Percentiles rank a stretch among this genome's conserved stretches.
phyloP scores from a whole-genome alignment of 2,329 filamentous ascomycete species.

The Fonsecaea erecta region DNA sequence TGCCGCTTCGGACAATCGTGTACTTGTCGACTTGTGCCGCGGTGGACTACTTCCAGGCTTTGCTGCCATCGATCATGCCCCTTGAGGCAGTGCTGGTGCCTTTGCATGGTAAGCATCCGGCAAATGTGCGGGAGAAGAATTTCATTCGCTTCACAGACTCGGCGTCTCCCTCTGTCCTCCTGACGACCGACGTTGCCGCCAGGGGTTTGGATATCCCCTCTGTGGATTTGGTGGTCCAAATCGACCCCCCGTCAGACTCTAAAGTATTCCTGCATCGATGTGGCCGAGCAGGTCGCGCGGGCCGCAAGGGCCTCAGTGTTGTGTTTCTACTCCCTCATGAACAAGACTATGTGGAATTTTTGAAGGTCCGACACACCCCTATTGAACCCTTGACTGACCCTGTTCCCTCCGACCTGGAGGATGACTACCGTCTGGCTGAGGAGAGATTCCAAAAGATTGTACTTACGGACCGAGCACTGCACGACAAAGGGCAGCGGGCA shows the following conservation, averaged over 20 bases:
- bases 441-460: conserved; percentile 64
- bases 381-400: conserved; percentile 68
- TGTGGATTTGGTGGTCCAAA: conserved; percentile 87
- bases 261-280: conserved; percentile 77
- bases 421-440: conserved; percentile 64
- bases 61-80: conserved; percentile 75
- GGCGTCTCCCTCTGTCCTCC: conserved; percentile 74
- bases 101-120: conserved; percentile 88
- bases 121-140: conserved; percentile 86
- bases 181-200: conserved; percentile 92
- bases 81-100: conserved; percentile 70
- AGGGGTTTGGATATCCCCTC: conserved; percentile 89
- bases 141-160: conserved; percentile 79
- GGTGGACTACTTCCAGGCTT: conserved; percentile 89
- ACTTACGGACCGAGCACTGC: conserved; percentile 66
- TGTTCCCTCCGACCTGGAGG: conserved; percentile 60
- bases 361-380: conserved; percentile 85
- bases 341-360: conserved; percentile 86
- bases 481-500: conserved; percentile 86
- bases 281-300: conserved; percentile 66
- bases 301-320: conserved; percentile 76
- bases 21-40: conserved; percentile 93
- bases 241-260: conserved; percentile 83
- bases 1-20: conserved; percentile 82
- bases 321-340: conserved; percentile 87